Conservation (phyloP, 768 basidiomycete genomes). For the Mrakia gelida region DNA sequence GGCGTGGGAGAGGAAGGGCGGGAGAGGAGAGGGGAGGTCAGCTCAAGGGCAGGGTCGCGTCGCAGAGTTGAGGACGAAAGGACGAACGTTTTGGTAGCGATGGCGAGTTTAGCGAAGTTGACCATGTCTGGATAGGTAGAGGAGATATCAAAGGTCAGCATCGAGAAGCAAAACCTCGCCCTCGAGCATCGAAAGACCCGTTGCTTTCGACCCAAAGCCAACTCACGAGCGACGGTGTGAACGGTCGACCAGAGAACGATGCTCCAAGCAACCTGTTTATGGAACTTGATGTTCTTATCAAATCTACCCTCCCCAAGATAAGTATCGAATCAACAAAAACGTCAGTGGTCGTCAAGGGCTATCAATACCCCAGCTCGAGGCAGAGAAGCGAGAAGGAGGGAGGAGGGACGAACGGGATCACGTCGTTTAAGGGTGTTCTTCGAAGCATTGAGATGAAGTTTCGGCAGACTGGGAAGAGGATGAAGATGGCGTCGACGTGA, state of each 20-base stretch:
- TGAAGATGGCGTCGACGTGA: conserved; percentile 86
- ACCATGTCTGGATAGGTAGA: conserved; percentile 48
- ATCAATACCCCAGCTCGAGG: neutral
- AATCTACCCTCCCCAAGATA: conserved; percentile 46
- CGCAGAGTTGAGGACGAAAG: neutral
- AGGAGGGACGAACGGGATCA: conserved; percentile 37
- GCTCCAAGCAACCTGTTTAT: conserved; percentile 82
- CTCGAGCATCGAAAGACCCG: no score
- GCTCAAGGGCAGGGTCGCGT: neutral
- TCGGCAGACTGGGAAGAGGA: conserved; percentile 90
- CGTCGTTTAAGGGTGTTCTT: conserved; percentile 61
- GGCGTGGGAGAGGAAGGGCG: neutral
- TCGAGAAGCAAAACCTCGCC: neutral
- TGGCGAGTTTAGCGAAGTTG: conserved; percentile 69
- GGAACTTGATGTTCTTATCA: conserved; percentile 86
- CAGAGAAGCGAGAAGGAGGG: neutral
- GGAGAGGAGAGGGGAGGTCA: neutral
- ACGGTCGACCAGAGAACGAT: conserved; percentile 72
- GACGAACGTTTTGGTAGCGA: conserved; percentile 41
- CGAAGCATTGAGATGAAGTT: conserved; percentile 88
- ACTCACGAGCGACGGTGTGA: conserved; percentile 71
- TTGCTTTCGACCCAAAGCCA: neutral
- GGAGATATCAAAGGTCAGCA: no score
- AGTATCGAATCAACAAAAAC: neutral
- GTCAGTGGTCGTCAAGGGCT: neutral